phyloP scores from a whole-genome alignment of 2,329 filamentous ascomycete species.

The Tolypocladium capitatum region DNA sequence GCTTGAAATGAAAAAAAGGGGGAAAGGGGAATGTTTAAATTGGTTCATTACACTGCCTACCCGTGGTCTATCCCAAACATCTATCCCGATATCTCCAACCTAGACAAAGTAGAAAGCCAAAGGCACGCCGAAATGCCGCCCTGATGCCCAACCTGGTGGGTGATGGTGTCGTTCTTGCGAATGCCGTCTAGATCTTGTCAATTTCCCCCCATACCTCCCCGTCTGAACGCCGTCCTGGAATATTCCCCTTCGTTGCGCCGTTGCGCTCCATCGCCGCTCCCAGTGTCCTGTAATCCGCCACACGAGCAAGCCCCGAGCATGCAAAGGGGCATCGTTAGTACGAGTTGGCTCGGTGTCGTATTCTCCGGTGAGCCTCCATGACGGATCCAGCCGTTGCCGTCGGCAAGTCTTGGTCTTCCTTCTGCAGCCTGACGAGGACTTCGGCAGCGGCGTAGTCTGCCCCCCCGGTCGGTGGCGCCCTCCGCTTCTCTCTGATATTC shows the following conservation, averaged over 20 bases:
- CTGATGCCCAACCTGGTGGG: neutral
- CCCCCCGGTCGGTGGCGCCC: neutral
- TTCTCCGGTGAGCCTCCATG: neutral
- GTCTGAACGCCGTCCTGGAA: neutral
- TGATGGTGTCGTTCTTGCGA: neutral
- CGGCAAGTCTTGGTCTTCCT: neutral
- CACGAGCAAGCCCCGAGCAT: neutral
- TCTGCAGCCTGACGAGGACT: constrained; percentile 1
- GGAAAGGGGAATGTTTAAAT: neutral
- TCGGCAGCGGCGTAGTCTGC: constrained; percentile 1
- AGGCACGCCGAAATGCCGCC: neutral
- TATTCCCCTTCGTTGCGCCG: no score
- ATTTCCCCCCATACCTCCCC: neutral
- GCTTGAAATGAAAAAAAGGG: no score
- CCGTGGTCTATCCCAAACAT: neutral
- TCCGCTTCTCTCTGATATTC: neutral
- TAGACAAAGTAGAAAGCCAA: neutral
- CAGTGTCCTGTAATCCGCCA: no score
- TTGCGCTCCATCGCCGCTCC: no score
- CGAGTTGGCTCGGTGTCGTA: neutral
- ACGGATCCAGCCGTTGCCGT: no score
- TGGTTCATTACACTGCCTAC: neutral
- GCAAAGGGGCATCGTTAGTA: neutral
- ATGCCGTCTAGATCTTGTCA: neutral
- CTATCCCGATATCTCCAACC: neutral